phyloP scores from a whole-genome alignment of 192 early-diverging fungal species.

The Podila horticola region DNA sequence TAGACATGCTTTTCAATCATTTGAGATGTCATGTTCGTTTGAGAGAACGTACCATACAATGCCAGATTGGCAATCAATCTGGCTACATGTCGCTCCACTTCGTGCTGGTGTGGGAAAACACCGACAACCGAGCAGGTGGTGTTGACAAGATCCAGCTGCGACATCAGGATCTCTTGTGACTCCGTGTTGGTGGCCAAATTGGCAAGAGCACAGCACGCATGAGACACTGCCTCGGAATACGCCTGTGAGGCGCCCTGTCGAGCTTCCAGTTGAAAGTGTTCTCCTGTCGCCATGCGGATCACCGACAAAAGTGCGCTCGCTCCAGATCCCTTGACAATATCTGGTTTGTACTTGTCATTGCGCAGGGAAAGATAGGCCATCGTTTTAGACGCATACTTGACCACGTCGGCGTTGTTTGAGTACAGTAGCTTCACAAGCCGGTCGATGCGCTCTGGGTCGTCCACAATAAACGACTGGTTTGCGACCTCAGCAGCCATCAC shows the following conservation, averaged over 20 bases:
- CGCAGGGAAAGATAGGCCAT: conserved; percentile 65
- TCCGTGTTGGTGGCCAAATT: conserved; percentile 69
- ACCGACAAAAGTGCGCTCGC: conserved; percentile 18
- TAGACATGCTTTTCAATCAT: too few relatives aligned
- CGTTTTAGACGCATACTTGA: conserved; percentile 66
- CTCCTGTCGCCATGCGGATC: conserved; percentile 1
- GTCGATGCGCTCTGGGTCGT: conserved; percentile 51
- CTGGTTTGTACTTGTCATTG: conserved; percentile 55
- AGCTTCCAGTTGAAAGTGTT: not conserved
- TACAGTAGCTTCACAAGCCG: conserved; percentile 52
- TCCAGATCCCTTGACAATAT: conserved; percentile 20
- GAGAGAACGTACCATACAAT: conserved; percentile 56
- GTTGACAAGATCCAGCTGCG: conserved; percentile 55
- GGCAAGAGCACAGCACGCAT: conserved; percentile 66
- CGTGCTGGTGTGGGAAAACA: conserved; percentile 50
- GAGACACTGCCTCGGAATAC: conserved; percentile 54
- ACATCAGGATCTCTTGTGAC: conserved; percentile 58
- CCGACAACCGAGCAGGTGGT: conserved; percentile 56
- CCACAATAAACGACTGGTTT: conserved; percentile 63
- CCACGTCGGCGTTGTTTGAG: conserved; percentile 55
- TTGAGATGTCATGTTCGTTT: not conserved
- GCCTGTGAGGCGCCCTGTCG: not conserved
- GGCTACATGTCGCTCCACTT: conserved; percentile 67
- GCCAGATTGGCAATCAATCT: conserved; percentile 64
- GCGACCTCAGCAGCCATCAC: conserved; percentile 50